phyloP scores from a whole-genome alignment of 441 rosid species.

The Euphorbia celastroides region DNA sequence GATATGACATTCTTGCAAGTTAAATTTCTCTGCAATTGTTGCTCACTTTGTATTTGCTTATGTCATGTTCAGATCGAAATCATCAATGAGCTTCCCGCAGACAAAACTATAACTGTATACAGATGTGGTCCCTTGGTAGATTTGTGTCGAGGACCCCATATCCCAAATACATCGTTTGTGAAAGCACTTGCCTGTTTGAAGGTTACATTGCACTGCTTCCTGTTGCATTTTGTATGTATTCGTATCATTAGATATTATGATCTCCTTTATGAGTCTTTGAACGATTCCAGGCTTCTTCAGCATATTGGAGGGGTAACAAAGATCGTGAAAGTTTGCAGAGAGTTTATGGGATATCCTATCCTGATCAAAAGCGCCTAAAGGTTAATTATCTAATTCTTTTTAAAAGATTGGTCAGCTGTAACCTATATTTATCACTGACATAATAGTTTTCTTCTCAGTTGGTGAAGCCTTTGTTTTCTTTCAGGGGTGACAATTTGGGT shows the following conservation, averaged over 20 bases:
- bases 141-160: slow-evolving; percentile 98
- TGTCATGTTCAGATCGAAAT: slow-evolving; percentile 65
- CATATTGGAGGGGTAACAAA: slow-evolving; percentile 90
- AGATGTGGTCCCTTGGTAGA: slow-evolving; percentile 97
- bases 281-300: slow-evolving; percentile 80
- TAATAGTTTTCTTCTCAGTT: slow-evolving; percentile 2
- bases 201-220: slow-evolving; percentile 36
- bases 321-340: slow-evolving; percentile 95
- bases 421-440: not conserved
- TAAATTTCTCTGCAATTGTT: not conserved
- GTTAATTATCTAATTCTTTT: slow-evolving; percentile 30
- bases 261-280: slow-evolving; percentile 15
- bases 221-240: slow-evolving; percentile 7
- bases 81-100: slow-evolving; percentile 78
- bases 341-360: slow-evolving; percentile 96
- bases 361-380: slow-evolving; percentile 83
- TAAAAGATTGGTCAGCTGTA: slow-evolving; percentile 2
- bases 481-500: not conserved
- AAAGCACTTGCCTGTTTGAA: slow-evolving; percentile 92
- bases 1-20: not conserved
- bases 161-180: slow-evolving; percentile 92
- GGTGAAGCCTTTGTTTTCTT: slow-evolving; percentile 3
- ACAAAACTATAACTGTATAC: slow-evolving; percentile 89
- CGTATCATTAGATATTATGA: slow-evolving; percentile 6
- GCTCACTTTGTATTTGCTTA: not conserved